Percentiles rank a stretch among this genome's conserved stretches.
Conservation (phyloP, 352 stramenopile species). For the Globisporangium heterothallicum region DNA sequence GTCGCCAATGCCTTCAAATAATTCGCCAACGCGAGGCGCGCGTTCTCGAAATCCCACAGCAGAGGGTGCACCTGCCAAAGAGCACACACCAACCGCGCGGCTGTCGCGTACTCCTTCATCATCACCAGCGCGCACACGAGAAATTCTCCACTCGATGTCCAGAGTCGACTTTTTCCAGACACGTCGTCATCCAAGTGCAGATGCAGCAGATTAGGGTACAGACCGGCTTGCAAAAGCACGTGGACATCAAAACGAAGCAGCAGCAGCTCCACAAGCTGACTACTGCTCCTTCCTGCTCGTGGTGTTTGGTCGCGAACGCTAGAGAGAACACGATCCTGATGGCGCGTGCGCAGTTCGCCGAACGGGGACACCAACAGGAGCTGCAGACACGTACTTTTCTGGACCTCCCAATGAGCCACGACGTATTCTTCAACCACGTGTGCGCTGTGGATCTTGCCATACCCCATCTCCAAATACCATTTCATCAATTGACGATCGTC, state of each 20-base stretch:
- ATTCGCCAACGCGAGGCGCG: constrained; percentile 50
- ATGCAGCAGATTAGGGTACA: constrained; percentile 36
- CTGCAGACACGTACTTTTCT: constrained; percentile 31
- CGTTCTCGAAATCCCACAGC: constrained; percentile 66
- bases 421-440: constrained; percentile 35
- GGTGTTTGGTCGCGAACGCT: constrained; percentile 1
- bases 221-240: constrained; percentile 28
- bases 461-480: constrained; percentile 54
- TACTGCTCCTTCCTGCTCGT: neutral
- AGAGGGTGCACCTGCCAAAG: constrained; percentile 52
- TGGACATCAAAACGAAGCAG: constrained; percentile 59
- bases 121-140: constrained; percentile 58
- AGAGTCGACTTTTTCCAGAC: constrained; percentile 13
- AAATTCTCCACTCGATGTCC: constrained; percentile 62
- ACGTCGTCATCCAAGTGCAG: constrained; percentile 9
- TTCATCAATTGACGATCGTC: constrained; percentile 23
- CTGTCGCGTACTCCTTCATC: constrained; percentile 37
- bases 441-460: constrained; percentile 28
- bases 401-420: constrained; percentile 25
- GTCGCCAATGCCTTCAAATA: constrained; percentile 34
- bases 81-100: constrained; percentile 43
- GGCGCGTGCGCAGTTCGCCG: constrained; percentile 30
- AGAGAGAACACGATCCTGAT: constrained; percentile 26
- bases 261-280: constrained; percentile 28
- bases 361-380: constrained; percentile 63